Percentiles rank a stretch among this genome's conserved stretches.
Evolutionary conservation across 2,329 filamentous ascomycete species (phyloP).

Genomic region (Chaetomiaceae sp.): DNA sequence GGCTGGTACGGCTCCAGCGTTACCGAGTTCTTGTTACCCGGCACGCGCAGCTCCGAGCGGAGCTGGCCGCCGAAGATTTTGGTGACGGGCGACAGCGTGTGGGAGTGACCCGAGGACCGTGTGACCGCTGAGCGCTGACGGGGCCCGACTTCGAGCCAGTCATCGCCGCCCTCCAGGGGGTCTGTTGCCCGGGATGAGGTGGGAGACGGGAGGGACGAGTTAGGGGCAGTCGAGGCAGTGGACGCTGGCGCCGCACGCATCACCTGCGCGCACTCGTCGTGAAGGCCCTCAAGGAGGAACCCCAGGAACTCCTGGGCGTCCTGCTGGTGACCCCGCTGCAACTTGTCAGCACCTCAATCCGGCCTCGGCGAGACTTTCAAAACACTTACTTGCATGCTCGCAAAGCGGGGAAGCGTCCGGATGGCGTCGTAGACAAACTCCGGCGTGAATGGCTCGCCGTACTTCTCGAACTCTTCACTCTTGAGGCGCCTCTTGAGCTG

Average conservation of each 20-base stretch:
- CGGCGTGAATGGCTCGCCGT: slow-evolving; percentile 84
- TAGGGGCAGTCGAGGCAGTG: slow-evolving; percentile 29
- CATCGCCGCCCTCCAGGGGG: slow-evolving; percentile 41
- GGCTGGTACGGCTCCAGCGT: slow-evolving; percentile 92
- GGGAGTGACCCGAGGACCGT: slow-evolving; percentile 70
- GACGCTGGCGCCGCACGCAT: slow-evolving; percentile 49
- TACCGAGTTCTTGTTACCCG: slow-evolving; percentile 82
- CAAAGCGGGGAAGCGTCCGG: slow-evolving; percentile 76
- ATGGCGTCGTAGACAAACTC: slow-evolving; percentile 96
- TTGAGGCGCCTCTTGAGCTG: slow-evolving; percentile 69
- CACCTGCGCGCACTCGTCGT: slow-evolving; percentile 81
- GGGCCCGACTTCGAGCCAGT: slow-evolving; percentile 92
- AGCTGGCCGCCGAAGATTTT: slow-evolving; percentile 92
- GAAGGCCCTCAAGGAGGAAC: slow-evolving; percentile 84
- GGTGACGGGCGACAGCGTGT: slow-evolving; percentile 73
- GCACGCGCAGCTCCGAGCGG: slow-evolving; percentile 80
- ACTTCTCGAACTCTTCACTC: slow-evolving; percentile 77
- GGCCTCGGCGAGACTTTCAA: neutral
- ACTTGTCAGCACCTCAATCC: slow-evolving; percentile 24
- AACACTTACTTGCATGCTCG: slow-evolving; percentile 74
- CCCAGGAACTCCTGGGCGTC: slow-evolving; percentile 96
- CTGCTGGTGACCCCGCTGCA: slow-evolving; percentile 85
- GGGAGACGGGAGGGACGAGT: slow-evolving; percentile 40
- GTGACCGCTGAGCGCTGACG: slow-evolving; percentile 85
- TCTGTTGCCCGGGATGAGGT: slow-evolving; percentile 29